phyloP scores from a whole-genome alignment of 139 green algal genomes.

The Ettlia oleoabundans region DNA sequence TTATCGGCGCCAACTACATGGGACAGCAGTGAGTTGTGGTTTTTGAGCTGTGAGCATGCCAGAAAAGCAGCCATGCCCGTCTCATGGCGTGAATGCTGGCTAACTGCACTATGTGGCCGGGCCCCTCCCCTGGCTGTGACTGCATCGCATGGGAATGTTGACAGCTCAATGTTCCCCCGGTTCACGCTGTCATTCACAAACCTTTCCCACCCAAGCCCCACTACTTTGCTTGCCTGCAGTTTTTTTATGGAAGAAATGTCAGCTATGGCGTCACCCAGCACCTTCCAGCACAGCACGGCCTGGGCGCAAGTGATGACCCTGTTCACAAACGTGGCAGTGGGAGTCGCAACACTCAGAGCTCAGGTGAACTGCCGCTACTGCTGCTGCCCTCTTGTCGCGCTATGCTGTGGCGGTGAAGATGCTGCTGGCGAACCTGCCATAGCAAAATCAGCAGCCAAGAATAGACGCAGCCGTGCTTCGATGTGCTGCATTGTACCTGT shows the following conservation, averaged over 20 bases:
- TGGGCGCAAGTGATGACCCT: constrained; percentile 27
- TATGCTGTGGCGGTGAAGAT: not conserved
- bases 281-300: constrained; percentile 35
- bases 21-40: constrained; percentile 11
- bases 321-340: constrained; percentile 15
- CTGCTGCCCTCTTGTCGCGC: too few species aligned
- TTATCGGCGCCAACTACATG: constrained; percentile 31
- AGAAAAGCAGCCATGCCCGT: too few species aligned
- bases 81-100: too few species aligned
- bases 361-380: not conserved
- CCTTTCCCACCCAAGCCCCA: not conserved
- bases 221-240: not conserved
- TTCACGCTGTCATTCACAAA: not conserved
- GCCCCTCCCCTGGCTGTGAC: too few species aligned
- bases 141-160: too few species aligned
- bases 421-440: not conserved
- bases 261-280: not conserved
- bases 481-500: too few species aligned
- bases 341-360: constrained; percentile 8
- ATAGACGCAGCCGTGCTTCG: too few species aligned
- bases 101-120: too few species aligned
- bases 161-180: too few species aligned
- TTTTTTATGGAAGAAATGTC: constrained; percentile 27
- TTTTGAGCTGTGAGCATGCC: too few species aligned
- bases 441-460: too few species aligned